Conservation (phyloP, 2,329 filamentous ascomycete genomes). For the Orbilia quercus region DNA sequence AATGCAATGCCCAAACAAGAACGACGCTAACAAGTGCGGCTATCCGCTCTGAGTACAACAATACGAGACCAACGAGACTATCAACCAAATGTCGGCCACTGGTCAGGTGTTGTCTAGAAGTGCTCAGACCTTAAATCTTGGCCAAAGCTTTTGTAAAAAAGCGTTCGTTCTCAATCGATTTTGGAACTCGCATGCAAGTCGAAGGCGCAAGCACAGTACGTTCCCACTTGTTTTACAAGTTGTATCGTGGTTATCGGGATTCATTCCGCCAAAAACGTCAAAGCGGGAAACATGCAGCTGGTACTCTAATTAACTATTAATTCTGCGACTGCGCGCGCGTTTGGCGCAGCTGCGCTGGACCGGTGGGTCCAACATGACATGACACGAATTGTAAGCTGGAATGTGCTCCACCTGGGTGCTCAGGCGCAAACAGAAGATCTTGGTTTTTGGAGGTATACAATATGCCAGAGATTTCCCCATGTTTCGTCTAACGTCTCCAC, state of each 20-base stretch:
- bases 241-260: slow-evolving; percentile 53
- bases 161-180: slow-evolving; percentile 14
- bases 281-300: slow-evolving; percentile 18
- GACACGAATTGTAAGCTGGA: too few relatives aligned
- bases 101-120: neutral
- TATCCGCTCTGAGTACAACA: neutral
- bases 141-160: slow-evolving; percentile 42
- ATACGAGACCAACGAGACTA: slow-evolving; percentile 28
- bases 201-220: slow-evolving; percentile 27
- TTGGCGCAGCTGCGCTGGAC: too few relatives aligned
- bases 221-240: slow-evolving; percentile 50
- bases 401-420: too few relatives aligned
- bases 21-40: neutral
- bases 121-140: slow-evolving; percentile 37
- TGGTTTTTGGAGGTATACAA: too few relatives aligned
- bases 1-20: too few relatives aligned
- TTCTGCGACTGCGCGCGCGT: too few relatives aligned
- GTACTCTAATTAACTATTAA: too few relatives aligned
- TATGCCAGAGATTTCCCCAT: too few relatives aligned
- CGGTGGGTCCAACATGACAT: too few relatives aligned
- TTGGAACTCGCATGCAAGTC: slow-evolving; percentile 24
- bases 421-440: too few relatives aligned
- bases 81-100: slow-evolving; percentile 26
- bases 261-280: slow-evolving; percentile 37
- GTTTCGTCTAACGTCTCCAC: too few relatives aligned